phyloP scores from a whole-genome alignment of 768 basidiomycete species.

The Mycena crocata region DNA sequence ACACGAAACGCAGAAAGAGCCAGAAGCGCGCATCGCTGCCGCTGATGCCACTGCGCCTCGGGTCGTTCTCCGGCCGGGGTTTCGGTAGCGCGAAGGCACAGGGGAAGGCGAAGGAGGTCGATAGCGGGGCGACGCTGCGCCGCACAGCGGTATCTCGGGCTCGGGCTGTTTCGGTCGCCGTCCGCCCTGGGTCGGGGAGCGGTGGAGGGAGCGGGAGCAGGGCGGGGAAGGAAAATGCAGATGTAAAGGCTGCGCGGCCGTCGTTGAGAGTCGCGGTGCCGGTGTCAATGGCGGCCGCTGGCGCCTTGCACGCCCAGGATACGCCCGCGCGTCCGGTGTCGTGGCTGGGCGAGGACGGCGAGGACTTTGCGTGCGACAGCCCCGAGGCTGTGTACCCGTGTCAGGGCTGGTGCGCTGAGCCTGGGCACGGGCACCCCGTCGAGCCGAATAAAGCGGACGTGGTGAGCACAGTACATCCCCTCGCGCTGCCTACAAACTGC shows the following conservation, averaged over 20 bases:
- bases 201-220: background rate
- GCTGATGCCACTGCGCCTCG: background rate
- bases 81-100: background rate
- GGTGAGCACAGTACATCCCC: too few species aligned
- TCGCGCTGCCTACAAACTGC: too few species aligned
- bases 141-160: conserved; percentile 28
- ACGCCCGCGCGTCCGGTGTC: background rate
- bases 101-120: background rate
- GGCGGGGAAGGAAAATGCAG: background rate
- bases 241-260: background rate
- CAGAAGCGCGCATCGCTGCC: conserved; percentile 24
- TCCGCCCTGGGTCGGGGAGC: background rate
- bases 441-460: conserved; percentile 21
- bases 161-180: conserved; percentile 24
- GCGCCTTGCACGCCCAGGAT: background rate
- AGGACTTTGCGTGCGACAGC: conserved; percentile 26
- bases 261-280: conserved; percentile 19
- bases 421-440: conserved; percentile 5
- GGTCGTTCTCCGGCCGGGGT: background rate
- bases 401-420: conserved; percentile 21
- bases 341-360: conserved; percentile 14
- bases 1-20: background rate
- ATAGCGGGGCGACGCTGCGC: conserved; percentile 3
- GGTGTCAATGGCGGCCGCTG: too few species aligned
- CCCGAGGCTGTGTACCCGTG: conserved; percentile 27